Conservation (phyloP, 257 asterid species). For the Leonotis leonurus region DNA sequence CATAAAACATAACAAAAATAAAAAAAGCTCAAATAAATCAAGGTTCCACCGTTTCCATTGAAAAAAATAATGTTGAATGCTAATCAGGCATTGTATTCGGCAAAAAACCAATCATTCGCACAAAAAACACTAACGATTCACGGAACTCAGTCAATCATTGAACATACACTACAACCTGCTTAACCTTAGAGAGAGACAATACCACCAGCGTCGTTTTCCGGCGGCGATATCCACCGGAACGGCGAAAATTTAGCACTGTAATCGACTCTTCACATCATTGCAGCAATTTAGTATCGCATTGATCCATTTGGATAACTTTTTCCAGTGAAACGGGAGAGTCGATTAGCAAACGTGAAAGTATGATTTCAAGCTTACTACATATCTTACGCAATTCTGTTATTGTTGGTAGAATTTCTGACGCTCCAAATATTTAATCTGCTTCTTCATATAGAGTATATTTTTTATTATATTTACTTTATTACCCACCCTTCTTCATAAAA, state of each 20-base stretch:
- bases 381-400: background rate
- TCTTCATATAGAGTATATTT: no score
- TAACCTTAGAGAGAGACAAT: background rate
- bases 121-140: background rate
- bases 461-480: no score
- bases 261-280: background rate
- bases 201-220: conserved; percentile 17
- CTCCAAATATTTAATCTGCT: no score
- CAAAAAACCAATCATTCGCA: background rate
- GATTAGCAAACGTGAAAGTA: background rate
- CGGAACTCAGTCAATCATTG: background rate
- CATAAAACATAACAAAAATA: background rate
- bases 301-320: background rate
- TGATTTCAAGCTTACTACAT: background rate
- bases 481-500: no score
- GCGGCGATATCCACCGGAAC: conserved; percentile 21
- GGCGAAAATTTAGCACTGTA: background rate
- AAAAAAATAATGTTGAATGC: background rate
- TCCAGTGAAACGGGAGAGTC: background rate
- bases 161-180: background rate
- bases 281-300: background rate
- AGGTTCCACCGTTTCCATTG: background rate
- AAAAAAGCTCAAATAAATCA: background rate
- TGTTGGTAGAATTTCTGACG: no score
- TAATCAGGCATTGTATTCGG: background rate